These are phyloP conservation scores for Rhynchosporium secalis DNA, from an alignment of 2,329 filamentous ascomycete genomes.

Conservation along the genomic window DNA sequence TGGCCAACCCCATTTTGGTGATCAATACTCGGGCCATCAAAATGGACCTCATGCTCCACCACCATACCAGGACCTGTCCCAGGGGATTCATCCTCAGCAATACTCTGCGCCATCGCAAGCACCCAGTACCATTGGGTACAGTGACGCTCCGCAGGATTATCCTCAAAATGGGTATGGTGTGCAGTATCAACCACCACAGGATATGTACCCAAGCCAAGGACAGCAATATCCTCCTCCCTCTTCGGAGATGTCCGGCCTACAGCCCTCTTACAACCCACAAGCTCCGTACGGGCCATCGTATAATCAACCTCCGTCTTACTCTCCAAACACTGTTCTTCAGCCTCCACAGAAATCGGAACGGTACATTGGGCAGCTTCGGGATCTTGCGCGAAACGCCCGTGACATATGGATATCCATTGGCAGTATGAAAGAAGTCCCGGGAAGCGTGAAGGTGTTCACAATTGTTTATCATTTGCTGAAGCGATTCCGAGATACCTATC, in stretches of 20 bases:
- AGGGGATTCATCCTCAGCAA: constrained; percentile 31
- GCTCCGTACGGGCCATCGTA: constrained; percentile 30
- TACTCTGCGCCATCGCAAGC: constrained; percentile 33
- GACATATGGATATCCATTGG: constrained; percentile 64
- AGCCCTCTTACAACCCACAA: constrained; percentile 28
- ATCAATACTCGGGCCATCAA: constrained; percentile 38
- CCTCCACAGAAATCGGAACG: constrained; percentile 43
- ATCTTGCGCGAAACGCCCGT: constrained; percentile 55
- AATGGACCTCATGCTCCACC: constrained; percentile 37
- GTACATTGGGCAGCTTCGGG: constrained; percentile 51
- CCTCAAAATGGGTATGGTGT: constrained; percentile 33
- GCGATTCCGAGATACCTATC: constrained; percentile 58
- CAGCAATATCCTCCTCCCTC: constrained; percentile 28
- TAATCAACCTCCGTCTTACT: constrained; percentile 33
- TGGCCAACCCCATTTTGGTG: constrained; percentile 39
- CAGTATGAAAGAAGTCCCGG: constrained; percentile 60
- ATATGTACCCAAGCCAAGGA: constrained; percentile 27
- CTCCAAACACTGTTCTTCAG: constrained; percentile 31
- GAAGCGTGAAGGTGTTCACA: constrained; percentile 61
- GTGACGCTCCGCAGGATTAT: constrained; percentile 32
- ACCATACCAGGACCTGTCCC: constrained; percentile 33
- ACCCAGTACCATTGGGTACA: constrained; percentile 27
- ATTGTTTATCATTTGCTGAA: constrained; percentile 63
- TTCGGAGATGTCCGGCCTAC: constrained; percentile 26
- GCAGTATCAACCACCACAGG: constrained; percentile 27